Percentiles rank a stretch among this genome's conserved stretches.
Evolutionary conservation across 2,329 filamentous ascomycete species (phyloP).

Genomic region (Trichoderma sp.): DNA sequence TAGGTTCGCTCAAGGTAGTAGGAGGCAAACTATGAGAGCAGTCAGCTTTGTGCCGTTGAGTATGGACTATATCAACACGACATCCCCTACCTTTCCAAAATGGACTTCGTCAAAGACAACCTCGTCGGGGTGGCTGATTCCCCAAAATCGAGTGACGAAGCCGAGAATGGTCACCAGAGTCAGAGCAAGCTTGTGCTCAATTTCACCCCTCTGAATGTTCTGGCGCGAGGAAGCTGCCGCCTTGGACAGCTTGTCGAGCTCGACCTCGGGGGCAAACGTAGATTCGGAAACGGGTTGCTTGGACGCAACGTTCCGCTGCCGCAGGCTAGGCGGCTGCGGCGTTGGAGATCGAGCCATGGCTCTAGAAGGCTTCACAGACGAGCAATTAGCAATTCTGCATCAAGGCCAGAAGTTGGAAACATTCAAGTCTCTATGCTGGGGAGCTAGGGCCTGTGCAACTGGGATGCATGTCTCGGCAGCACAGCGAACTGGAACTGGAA

Average conservation of each 20-base stretch:
- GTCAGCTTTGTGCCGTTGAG: not conserved
- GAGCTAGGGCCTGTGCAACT: not conserved
- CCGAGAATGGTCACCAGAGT: conserved; percentile 75
- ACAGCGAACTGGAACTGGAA: conserved; percentile 16
- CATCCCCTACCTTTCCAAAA: conserved; percentile 85
- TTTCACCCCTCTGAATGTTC: conserved; percentile 55
- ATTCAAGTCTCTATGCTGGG: not conserved
- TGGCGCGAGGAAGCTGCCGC: conserved; percentile 30
- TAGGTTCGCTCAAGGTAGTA: conserved; percentile 94
- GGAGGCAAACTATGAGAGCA: conserved; percentile 57
- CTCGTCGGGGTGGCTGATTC: conserved; percentile 90
- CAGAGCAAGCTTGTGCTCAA: conserved; percentile 80
- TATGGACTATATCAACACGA: not conserved
- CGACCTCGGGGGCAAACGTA: conserved; percentile 41
- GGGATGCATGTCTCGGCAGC: not conserved
- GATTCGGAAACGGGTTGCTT: conserved; percentile 45
- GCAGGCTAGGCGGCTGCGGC: conserved; percentile 50
- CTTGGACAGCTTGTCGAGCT: conserved; percentile 51
- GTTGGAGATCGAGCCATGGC: conserved; percentile 49
- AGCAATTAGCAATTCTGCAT: not conserved
- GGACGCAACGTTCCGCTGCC: conserved; percentile 54
- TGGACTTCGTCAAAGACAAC: conserved; percentile 99
- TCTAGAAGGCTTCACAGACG: conserved; percentile 19
- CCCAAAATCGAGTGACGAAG: conserved; percentile 92
- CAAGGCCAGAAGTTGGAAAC: not conserved